Conservation (phyloP, 2,329 filamentous ascomycete species). For the Drechslerella stenobrocha region DNA sequence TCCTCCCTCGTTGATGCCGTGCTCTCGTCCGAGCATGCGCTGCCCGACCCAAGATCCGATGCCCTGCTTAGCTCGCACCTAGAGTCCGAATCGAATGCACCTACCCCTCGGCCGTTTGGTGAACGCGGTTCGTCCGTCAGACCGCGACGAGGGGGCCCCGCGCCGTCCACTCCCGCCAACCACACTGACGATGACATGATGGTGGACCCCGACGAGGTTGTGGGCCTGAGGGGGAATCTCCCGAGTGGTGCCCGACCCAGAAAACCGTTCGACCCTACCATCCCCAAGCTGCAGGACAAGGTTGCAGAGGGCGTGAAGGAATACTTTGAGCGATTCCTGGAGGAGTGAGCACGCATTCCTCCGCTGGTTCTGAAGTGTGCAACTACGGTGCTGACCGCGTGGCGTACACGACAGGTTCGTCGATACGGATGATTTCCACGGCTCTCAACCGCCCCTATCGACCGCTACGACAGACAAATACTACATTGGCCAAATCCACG, state of each 20-base stretch:
- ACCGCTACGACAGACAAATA: conserved; percentile 73
- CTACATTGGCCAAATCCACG: conserved; percentile 81
- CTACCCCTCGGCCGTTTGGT: conserved; percentile 55
- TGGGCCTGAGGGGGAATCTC: conserved; percentile 58
- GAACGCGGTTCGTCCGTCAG: conserved; percentile 52
- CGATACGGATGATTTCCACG: conserved; percentile 68
- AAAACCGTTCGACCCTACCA: conserved; percentile 57
- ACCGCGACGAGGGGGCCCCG: conserved; percentile 54
- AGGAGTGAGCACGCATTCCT: conserved; percentile 64
- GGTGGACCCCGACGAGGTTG: conserved; percentile 61
- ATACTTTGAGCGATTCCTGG: conserved; percentile 78
- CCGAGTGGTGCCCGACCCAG: conserved; percentile 52
- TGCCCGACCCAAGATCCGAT: conserved; percentile 53
- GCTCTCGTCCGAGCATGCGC: conserved; percentile 56
- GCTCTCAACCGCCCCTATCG: conserved; percentile 40
- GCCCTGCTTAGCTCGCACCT: conserved; percentile 55
- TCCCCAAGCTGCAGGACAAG: conserved; percentile 74
- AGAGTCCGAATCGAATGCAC: conserved; percentile 52
- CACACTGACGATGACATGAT: conserved; percentile 60
- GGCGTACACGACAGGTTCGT: conserved; percentile 61
- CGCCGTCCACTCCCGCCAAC: conserved; percentile 57
- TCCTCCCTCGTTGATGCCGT: conserved; percentile 61
- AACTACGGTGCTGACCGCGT: neutral
- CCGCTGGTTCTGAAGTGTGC: neutral
- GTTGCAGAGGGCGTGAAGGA: conserved; percentile 74